Percentiles rank a stretch among this genome's conserved stretches.
These are phyloP conservation scores for Chlorociboria aeruginascens DNA, from an alignment of 495 filamentous ascomycete genomes.

Conservation along the genomic window DNA sequence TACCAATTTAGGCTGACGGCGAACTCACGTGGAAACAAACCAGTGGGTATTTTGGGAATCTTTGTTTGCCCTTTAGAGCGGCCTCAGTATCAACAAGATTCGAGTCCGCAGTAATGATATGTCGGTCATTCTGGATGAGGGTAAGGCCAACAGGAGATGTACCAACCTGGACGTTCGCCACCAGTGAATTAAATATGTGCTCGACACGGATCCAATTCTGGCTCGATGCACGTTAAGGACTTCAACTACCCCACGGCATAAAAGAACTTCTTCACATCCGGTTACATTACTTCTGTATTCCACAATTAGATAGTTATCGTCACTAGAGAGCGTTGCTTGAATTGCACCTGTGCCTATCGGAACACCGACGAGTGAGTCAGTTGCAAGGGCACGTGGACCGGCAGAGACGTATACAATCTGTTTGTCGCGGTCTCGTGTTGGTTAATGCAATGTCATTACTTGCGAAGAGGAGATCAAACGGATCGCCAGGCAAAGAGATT, in stretches of 20 bases:
- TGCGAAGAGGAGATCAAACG: slow-evolving; percentile 16
- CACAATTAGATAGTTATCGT: slow-evolving; percentile 20
- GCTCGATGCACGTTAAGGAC: slow-evolving; percentile 14
- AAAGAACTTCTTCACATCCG: background rate
- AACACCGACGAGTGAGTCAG: slow-evolving; percentile 17
- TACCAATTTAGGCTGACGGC: slow-evolving; percentile 16
- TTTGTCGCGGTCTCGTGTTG: slow-evolving; percentile 9
- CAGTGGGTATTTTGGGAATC: slow-evolving; percentile 12
- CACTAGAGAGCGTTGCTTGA: slow-evolving; percentile 13
- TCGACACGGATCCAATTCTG: slow-evolving; percentile 9
- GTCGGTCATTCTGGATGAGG: slow-evolving; percentile 7
- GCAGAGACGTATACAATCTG: slow-evolving; percentile 10
- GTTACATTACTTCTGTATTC: slow-evolving; percentile 15
- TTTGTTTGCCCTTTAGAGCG: slow-evolving; percentile 14
- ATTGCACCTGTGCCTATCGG: slow-evolving; percentile 14
- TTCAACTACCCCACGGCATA: slow-evolving; percentile 8
- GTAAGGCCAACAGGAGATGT: slow-evolving; percentile 18
- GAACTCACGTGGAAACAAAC: slow-evolving; percentile 15
- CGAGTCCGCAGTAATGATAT: slow-evolving; percentile 18
- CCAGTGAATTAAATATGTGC: slow-evolving; percentile 12
- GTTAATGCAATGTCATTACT: slow-evolving; percentile 15
- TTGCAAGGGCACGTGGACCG: slow-evolving; percentile 7
- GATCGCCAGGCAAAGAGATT: background rate
- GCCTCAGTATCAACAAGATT: slow-evolving; percentile 17
- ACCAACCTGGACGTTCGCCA: slow-evolving; percentile 19